phyloP scores from a whole-genome alignment of 1,284 basidiomycete species.

The Polyporus tsugae region DNA sequence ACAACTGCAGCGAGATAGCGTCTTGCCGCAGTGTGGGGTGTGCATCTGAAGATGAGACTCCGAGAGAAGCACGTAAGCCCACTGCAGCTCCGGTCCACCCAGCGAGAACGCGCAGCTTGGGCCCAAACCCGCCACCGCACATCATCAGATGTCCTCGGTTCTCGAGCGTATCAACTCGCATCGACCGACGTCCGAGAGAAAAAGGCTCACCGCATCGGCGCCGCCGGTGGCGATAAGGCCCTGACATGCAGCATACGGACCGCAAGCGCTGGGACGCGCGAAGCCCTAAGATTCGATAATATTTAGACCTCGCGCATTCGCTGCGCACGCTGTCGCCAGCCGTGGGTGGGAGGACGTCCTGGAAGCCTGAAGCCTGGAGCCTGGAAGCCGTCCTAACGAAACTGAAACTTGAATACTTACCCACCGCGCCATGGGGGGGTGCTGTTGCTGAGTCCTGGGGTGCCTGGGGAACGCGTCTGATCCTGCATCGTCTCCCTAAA shows the following conservation, averaged over 20 bases:
- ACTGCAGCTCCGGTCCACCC: background rate
- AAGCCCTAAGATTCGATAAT: background rate
- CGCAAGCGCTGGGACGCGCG: background rate
- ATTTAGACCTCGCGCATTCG: background rate
- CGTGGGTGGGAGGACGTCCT: background rate
- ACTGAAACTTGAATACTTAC: background rate
- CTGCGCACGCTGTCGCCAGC: background rate
- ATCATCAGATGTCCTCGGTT: background rate
- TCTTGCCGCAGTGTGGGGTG: background rate
- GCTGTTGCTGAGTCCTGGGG: background rate
- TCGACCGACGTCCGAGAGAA: background rate
- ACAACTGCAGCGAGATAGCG: background rate
- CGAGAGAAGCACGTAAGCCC: background rate
- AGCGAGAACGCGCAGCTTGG: background rate
- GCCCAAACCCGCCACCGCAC: constrained; percentile 4
- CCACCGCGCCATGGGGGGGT: background rate
- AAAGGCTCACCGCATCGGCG: constrained; percentile 6
- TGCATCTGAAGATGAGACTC: background rate
- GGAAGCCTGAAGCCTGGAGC: background rate
- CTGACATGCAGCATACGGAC: background rate
- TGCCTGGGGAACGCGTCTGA: constrained; percentile 7
- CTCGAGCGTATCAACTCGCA: background rate
- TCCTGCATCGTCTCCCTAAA: constrained; percentile 3
- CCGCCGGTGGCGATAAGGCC: background rate
- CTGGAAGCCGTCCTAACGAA: background rate